phyloP scores from a whole-genome alignment of 129 eudicot genomes.

The Flaveria brownii region DNA sequence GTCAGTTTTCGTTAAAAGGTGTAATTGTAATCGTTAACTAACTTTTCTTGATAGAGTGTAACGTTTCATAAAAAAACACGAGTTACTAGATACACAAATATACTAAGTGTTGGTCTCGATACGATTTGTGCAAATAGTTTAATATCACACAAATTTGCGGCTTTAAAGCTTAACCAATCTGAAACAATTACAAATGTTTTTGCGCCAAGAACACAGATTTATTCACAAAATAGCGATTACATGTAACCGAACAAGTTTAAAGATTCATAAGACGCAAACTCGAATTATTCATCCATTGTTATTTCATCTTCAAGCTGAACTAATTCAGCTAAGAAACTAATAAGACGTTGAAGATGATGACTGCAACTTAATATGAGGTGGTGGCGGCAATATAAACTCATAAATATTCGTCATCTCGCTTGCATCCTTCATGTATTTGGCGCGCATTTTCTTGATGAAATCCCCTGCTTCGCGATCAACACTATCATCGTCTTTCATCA shows the following conservation, averaged over 20 bases:
- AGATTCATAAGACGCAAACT: constrained; percentile 14
- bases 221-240: constrained; percentile 6
- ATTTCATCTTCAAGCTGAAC: constrained; percentile 2
- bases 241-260: constrained; percentile 6
- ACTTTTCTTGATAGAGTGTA: too few species aligned
- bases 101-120: too few species aligned
- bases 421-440: constrained; percentile 33
- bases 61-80: too few species aligned
- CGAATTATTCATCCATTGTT: constrained; percentile 9
- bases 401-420: constrained; percentile 27
- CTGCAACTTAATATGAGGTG: constrained; percentile 34
- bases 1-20: too few species aligned
- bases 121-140: too few species aligned
- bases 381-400: constrained; percentile 44
- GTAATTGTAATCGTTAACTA: too few species aligned
- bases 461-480: constrained; percentile 45
- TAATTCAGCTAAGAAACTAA: constrained; percentile 9
- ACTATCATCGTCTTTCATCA: constrained; percentile 36
- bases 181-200: background rate
- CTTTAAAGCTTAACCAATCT: too few species aligned
- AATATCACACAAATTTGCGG: too few species aligned
- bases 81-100: too few species aligned
- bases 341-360: constrained; percentile 25
- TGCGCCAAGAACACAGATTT: background rate
- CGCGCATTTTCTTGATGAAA: constrained; percentile 45